phyloP scores from a whole-genome alignment of 78 protist species.

The Polysphondylium violaceum region DNA sequence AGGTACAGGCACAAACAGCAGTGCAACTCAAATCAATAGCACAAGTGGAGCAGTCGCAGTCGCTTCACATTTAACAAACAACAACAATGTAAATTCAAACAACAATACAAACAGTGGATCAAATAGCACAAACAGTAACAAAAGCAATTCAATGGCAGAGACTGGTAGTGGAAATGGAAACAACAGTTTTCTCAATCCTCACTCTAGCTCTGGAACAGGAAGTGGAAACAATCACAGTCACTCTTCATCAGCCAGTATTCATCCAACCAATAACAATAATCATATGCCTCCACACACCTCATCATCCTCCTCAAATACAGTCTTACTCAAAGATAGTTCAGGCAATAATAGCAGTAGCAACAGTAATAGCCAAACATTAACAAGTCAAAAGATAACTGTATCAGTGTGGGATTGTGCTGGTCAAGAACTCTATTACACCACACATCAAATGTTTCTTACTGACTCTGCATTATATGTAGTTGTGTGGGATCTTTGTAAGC shows the following conservation, averaged over 20 bases:
- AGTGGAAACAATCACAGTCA: background rate
- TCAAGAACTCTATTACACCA: conserved; percentile 72
- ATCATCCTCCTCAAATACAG: background rate
- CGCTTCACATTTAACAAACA: no score
- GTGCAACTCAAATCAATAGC: no score
- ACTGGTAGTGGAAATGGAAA: background rate
- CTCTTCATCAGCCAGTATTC: background rate
- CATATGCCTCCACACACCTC: background rate
- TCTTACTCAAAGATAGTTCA: background rate
- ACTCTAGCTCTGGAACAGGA: background rate
- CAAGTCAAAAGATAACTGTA: conserved; percentile 49
- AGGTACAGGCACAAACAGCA: no score
- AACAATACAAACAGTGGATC: background rate
- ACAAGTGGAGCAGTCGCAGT: no score
- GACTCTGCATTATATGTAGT: conserved; percentile 63
- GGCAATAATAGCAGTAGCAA: background rate
- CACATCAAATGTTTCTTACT: conserved; percentile 78
- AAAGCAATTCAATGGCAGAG: background rate
- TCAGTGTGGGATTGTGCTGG: conserved; percentile 84
- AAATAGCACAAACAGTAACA: background rate
- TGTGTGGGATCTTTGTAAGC: conserved; percentile 80
- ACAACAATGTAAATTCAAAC: conserved; percentile 19
- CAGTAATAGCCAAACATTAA: background rate
- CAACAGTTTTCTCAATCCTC: background rate
- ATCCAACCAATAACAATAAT: background rate